Percentiles rank a stretch among this genome's conserved stretches.
These are phyloP conservation scores for Aspergillus kassunensis DNA, from an alignment of 495 filamentous ascomycete species.

Conservation along the genomic window DNA sequence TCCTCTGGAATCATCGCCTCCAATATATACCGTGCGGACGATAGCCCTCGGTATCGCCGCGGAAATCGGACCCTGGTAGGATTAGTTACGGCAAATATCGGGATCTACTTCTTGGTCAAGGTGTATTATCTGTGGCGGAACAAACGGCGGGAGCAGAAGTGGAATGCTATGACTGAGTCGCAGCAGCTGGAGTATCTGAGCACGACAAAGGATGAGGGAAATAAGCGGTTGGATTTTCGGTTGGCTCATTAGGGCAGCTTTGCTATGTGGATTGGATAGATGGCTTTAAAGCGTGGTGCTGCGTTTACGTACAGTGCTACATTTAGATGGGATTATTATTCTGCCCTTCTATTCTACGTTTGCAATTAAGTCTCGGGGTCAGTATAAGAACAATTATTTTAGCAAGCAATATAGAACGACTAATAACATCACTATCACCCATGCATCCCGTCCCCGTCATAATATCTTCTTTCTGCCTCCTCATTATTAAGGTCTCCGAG, in stretches of 20 bases:
- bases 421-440: no score
- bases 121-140: conserved; percentile 35
- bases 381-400: no score
- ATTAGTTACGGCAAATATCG: conserved; percentile 40
- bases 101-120: conserved; percentile 33
- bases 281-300: no score
- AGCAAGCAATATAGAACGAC: no score
- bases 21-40: conserved; percentile 55
- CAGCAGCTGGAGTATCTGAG: conserved; percentile 22
- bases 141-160: conserved; percentile 23
- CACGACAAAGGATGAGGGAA: conserved; percentile 30
- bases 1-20: conserved; percentile 45
- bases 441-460: no score
- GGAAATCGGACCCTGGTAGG: conserved; percentile 45
- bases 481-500: no score
- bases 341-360: no score
- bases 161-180: conserved; percentile 33
- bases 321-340: no score
- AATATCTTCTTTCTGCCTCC: no score
- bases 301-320: no score
- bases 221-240: conserved; percentile 34
- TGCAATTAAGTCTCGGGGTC: no score
- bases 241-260: conserved; percentile 30
- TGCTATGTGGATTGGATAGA: no score
- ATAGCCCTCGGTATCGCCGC: conserved; percentile 46